Evolutionary conservation across 306 rosid species (phyloP).

Genomic region (Lathyrus tuberosus): DNA sequence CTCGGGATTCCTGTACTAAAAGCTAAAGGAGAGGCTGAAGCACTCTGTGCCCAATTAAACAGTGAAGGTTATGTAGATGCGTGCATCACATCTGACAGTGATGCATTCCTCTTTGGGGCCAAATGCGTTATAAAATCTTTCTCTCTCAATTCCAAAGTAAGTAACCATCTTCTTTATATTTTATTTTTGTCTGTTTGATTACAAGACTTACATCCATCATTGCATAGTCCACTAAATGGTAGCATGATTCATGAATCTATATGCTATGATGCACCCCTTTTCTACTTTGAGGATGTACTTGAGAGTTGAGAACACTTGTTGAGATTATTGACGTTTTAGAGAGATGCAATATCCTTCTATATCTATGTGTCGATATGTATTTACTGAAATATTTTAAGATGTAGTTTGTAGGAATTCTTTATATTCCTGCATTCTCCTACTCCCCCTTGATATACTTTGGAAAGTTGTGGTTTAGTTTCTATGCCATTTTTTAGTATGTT

Average conservation of each 20-base stretch:
- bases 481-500: conserved; percentile 25
- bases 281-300: too few species aligned
- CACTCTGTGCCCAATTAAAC: conserved; percentile 82
- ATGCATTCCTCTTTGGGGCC: conserved; percentile 89
- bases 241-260: conserved; percentile 9
- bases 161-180: conserved; percentile 20
- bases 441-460: too few species aligned
- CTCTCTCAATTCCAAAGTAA: conserved; percentile 66
- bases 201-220: conserved; percentile 7
- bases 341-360: too few species aligned
- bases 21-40: conserved; percentile 98
- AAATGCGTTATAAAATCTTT: conserved; percentile 72
- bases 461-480: neutral
- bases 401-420: too few species aligned
- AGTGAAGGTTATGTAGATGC: conserved; percentile 82
- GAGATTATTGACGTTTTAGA: too few species aligned
- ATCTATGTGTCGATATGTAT: too few species aligned
- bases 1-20: conserved; percentile 86
- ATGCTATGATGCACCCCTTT: too few species aligned
- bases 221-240: conserved; percentile 15
- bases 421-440: neutral
- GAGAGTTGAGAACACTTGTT: too few species aligned
- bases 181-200: conserved; percentile 4
- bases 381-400: too few species aligned
- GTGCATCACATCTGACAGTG: conserved; percentile 87